Base-by-base conservation (phyloP, 2,329 filamentous ascomycete genomes). In the Fusarium anthophilum region DNA sequence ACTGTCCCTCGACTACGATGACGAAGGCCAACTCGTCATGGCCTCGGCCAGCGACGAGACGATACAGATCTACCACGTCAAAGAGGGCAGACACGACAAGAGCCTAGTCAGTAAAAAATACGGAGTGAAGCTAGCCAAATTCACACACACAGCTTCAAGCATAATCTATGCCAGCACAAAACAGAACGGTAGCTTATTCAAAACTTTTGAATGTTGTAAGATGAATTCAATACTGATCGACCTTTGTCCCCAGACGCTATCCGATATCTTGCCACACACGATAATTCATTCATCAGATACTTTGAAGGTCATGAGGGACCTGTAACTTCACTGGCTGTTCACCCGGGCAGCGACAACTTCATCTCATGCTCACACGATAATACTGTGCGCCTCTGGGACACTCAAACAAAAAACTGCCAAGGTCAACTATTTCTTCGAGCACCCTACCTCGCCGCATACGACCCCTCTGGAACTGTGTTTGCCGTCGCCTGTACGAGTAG, bases 131-230 rank as follows among this genome's bases (percentile, higher is more conserved):
- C 89, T 98, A 63, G 96, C 96, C 43, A 93, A 94, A 77, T 99
- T 98, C 82, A 98, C 96, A 2, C 96, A 98, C 81, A 93, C 96
- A 69, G 92, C 92, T 74, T 94, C 94, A 28, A 95, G 94, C 81
- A 94, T 99, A 80, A 91, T 99, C 68, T 98, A 98, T 80, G 95
- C 96, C 58, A 97, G 94, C 81, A 99, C 96, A 18, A 98, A 98
- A 81, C 91, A 97, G 77, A 97, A 99, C 80, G 90, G 93, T 94
- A 86, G 70, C 85, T 48, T 24, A 35, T 85, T 54, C 38, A 37
- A 22, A 44, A 22, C 18, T 22, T 15, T 28, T 30, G 13, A 48
- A 38, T n/a, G 12, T 22, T n/a, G 13, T 17, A 22, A 39, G 24
- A n/a, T 30, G 26, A 20, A 50, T 24, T 18, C 43, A 32, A 39